Evolutionary conservation across 1,284 basidiomycete genomes (phyloP).

Genomic region (Leccinum griseonigrum): DNA sequence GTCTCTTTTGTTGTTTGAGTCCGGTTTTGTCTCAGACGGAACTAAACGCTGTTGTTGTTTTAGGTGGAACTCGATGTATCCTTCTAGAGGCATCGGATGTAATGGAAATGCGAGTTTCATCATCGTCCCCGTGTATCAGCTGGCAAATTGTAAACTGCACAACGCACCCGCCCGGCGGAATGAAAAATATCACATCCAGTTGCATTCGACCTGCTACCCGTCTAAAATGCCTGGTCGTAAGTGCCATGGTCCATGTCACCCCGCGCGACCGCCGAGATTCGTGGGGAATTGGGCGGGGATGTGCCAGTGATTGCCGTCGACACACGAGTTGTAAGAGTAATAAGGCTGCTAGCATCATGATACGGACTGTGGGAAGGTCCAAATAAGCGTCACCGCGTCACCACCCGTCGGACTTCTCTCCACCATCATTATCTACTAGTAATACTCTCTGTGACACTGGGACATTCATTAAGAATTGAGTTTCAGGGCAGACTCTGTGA

Average conservation of each 20-base stretch:
- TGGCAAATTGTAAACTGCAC: constrained; percentile 10
- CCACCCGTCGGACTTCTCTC: no score
- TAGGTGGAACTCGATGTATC: constrained; percentile 34
- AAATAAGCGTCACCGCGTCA: not conserved
- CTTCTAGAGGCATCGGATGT: constrained; percentile 19
- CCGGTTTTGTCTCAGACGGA: constrained; percentile 5
- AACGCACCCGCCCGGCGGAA: not conserved
- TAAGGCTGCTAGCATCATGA: not conserved
- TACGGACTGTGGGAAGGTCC: not conserved
- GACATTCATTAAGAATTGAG: not conserved
- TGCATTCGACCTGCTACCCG: not conserved
- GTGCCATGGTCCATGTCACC: not conserved
- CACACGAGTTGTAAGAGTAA: not conserved
- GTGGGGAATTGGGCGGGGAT: not conserved
- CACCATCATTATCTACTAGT: no score
- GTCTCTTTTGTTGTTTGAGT: constrained; percentile 10
- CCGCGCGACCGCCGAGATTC: not conserved
- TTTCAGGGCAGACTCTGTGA: not conserved
- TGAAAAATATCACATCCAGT: not conserved
- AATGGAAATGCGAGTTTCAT: constrained; percentile 4
- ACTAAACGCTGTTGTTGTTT: constrained; percentile 6
- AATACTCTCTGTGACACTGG: not conserved
- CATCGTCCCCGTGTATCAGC: constrained; percentile 1
- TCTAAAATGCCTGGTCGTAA: not conserved
- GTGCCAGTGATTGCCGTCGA: not conserved